Base-by-base conservation (phyloP, 495 filamentous ascomycete genomes). In the Penicillium chermesinum region DNA sequence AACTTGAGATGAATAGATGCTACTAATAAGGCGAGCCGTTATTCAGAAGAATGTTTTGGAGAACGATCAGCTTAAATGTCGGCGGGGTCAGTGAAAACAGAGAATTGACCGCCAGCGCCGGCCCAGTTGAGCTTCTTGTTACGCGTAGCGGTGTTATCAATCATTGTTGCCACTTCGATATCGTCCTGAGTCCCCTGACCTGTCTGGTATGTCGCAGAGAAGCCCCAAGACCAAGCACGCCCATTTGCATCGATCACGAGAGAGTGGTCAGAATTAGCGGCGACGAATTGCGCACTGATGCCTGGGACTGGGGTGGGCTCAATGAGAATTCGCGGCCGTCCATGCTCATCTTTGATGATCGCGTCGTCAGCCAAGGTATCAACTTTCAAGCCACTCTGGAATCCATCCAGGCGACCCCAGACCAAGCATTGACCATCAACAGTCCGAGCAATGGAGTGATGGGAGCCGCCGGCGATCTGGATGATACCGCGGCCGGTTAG, bases 41-140 rank as follows among this genome's bases (percentile, higher is more conserved):
- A n/a, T n/a, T n/a, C 21, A 43, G 30, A 22, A 13, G 2, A 27
- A 35, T 13, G n/a, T 44, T 44, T 14, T 33, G 9, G 32, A 20
- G n/a, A n/a, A n/a, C n/a, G n/a, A n/a, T n/a, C n/a, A n/a, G n/a
- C n/a, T 58, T 38, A 62, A 37, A 48, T 13, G 19, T 21, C 52
- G 10, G 51, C 60, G 30, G 64, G 55, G 27, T 62, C 65, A 0
- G 69, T 71, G 21, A 75, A 69, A 0, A 79, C 68, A 2, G 79
- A 79, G 57, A 77, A 85, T 49, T 85, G 81, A 7, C 82, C 82
- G 38, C 83, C 83, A 17, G 76, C 73, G 38, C 79, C 79, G 41
- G 78, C 77, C 71, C 76, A 82, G 46, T 70, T 76, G 7, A 85
- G 53, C 47, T 70, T 67, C 61, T 73, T 74, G 2, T 73, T 77